Conservation (phyloP, 768 basidiomycete species). For the Amanita pseudoporphyria region DNA sequence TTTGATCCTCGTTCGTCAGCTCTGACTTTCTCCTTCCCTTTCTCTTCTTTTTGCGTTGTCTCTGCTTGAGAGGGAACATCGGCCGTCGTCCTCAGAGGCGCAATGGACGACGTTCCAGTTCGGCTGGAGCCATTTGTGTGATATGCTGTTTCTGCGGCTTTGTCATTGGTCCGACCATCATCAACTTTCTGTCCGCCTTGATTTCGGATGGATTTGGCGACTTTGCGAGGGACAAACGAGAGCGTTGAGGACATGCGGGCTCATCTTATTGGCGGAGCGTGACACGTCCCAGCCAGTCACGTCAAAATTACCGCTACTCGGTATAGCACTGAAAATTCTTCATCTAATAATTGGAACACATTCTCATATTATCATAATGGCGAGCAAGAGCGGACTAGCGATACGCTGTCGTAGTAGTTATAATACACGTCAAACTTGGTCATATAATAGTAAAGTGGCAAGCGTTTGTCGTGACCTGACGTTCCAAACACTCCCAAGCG, state of each 20-base stretch:
- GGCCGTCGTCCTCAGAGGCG: neutral
- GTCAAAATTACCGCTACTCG: too few species aligned
- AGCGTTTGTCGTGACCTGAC: too few species aligned
- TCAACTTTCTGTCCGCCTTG: neutral
- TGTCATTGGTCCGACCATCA: neutral
- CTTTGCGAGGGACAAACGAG: slow-evolving; percentile 5
- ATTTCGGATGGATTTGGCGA: neutral
- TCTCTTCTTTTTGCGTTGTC: neutral
- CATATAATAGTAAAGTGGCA: too few species aligned
- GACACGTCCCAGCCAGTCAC: too few species aligned
- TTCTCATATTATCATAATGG: too few species aligned
- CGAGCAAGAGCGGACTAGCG: too few species aligned
- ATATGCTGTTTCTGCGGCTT: neutral
- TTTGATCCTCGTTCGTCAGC: slow-evolving; percentile 1
- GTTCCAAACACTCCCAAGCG: too few species aligned
- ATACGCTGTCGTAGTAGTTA: too few species aligned
- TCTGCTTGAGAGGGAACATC: neutral
- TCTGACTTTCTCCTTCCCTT: slow-evolving; percentile 12
- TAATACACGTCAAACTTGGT: too few species aligned
- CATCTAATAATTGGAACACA: too few species aligned
- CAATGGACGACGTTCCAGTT: neutral
- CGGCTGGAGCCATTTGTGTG: neutral
- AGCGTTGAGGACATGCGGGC: slow-evolving; percentile 3
- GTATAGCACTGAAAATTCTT: too few species aligned
- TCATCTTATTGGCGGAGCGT: neutral